Base-by-base conservation (phyloP, 208 protist genomes). In the Kentomonas sorsogonicus region DNA sequence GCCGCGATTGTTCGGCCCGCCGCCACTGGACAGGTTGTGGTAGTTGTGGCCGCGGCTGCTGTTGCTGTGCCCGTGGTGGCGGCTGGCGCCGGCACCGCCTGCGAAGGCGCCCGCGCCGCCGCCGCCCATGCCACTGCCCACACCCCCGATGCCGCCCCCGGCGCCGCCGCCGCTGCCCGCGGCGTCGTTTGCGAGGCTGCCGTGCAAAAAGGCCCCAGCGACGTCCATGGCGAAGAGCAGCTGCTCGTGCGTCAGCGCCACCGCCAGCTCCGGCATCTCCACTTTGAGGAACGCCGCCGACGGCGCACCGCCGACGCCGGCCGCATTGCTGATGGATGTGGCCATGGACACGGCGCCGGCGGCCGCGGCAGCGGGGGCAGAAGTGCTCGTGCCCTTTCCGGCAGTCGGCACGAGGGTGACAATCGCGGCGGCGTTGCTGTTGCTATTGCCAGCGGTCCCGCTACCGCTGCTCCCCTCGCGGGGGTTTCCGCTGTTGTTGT, bases 171-270 rank as follows among this genome's bases (percentile, higher is more conserved):
- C 31, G 29, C 38, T 30, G 44, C 34, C 11, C 41, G 48, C 9
- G 38, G 44, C 22, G 25, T n/a, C 41, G 25, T 16, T 20, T 25
- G 2, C 5, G 29, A 46, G 41, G 0, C 51, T 62, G 23, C 60
- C 53, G 30, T 73, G 65, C 31, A 79, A 18, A 26, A 87, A 70
- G 4, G 74, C 72, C 0, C 83, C 87, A 3, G 86, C 48, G 15
- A 91, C 67, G 38, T 89, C 79, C 54, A 94, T 69, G 18, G 79
- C 25, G 25, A 75, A 83, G 41, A 78, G 52, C 20, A 78, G 62
- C 65, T 94, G 87, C 27, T 39, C 47, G 45, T 72, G 53, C 2
- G 77, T 64, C 15, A 66, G 43, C 3, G 56, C 44, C 43, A 73
- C 47, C n/a, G 64, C 54, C 11, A 78, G 38, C 48, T 51, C 58